Evolutionary conservation across 2,329 filamentous ascomycete species (phyloP).

Genomic region (Ramularia collo-cygni): DNA sequence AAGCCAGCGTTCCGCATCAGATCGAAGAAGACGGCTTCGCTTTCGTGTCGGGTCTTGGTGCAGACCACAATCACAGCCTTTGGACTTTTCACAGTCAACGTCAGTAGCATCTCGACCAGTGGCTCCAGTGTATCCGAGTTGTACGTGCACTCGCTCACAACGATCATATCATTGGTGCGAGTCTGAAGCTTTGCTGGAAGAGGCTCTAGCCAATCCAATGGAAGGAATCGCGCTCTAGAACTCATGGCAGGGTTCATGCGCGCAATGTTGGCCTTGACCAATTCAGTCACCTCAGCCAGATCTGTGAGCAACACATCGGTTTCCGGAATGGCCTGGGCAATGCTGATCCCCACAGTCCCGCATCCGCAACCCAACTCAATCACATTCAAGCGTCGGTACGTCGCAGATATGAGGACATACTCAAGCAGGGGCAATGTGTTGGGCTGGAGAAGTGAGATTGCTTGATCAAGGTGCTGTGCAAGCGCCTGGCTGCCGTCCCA

Average conservation of each 20-base stretch:
- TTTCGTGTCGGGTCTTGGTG: slow-evolving; percentile 61
- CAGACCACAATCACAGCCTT: slow-evolving; percentile 51
- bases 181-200: slow-evolving; percentile 35
- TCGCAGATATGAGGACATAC: slow-evolving; percentile 32
- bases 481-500: slow-evolving; percentile 61
- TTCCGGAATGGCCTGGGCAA: slow-evolving; percentile 48
- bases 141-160: slow-evolving; percentile 68
- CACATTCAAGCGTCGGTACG: slow-evolving; percentile 41
- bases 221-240: slow-evolving; percentile 41
- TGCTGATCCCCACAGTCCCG: slow-evolving; percentile 60
- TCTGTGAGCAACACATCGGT: slow-evolving; percentile 58
- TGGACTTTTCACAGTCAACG: slow-evolving; percentile 43
- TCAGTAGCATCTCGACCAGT: slow-evolving; percentile 51
- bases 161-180: slow-evolving; percentile 50
- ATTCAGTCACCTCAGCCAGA: slow-evolving; percentile 56
- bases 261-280: slow-evolving; percentile 51
- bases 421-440: slow-evolving; percentile 32
- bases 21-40: slow-evolving; percentile 60
- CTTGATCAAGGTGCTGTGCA: slow-evolving; percentile 45
- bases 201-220: slow-evolving; percentile 58
- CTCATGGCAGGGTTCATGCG: slow-evolving; percentile 36
- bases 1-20: slow-evolving; percentile 41
- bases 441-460: slow-evolving; percentile 30
- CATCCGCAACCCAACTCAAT: slow-evolving; percentile 64
- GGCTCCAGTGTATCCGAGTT: slow-evolving; percentile 60